phyloP scores from a whole-genome alignment of 2,329 filamentous ascomycete species.

The Colletotrichum tabaci region DNA sequence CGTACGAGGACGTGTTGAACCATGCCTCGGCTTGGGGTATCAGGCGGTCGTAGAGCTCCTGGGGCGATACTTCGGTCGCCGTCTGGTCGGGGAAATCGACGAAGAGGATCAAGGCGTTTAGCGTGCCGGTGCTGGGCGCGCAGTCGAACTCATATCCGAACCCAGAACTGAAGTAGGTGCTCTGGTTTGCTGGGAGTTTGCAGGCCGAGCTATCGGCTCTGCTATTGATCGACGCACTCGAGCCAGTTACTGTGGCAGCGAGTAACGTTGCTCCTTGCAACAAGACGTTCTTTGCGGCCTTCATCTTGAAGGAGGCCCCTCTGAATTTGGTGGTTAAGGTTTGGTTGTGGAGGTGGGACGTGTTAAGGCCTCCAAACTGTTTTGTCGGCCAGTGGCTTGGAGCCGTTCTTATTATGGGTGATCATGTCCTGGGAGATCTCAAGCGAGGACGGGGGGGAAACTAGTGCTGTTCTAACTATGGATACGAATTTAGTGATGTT shows the following conservation, averaged over 20 bases:
- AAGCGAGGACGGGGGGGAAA: background rate
- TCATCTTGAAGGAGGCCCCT: background rate
- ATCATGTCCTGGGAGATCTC: background rate
- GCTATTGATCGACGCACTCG: background rate
- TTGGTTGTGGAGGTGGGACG: background rate
- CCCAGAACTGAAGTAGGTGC: conserved; percentile 49
- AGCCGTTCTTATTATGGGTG: background rate
- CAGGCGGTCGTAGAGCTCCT: conserved; percentile 20
- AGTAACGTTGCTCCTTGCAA: conserved; percentile 6
- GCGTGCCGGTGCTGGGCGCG: conserved; percentile 50
- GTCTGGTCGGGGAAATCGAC: conserved; percentile 52
- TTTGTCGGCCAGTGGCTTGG: background rate
- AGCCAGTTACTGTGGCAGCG: background rate
- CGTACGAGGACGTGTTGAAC: conserved; percentile 40
- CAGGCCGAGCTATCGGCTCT: conserved; percentile 31
- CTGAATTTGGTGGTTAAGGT: no score
- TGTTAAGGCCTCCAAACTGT: background rate
- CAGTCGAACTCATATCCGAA: conserved; percentile 50
- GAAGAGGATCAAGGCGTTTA: conserved; percentile 54
- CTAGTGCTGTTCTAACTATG: background rate
- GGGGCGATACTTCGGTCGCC: conserved; percentile 36
- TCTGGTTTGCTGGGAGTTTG: conserved; percentile 46
- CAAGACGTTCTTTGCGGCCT: background rate
- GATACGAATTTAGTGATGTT: background rate
- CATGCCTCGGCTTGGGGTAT: conserved; percentile 18